A percentile compares a stretch with the other conserved stretches of the same genome.
Conservation (phyloP, 345 rosid genomes). For the Gossypium thurberi region DNA sequence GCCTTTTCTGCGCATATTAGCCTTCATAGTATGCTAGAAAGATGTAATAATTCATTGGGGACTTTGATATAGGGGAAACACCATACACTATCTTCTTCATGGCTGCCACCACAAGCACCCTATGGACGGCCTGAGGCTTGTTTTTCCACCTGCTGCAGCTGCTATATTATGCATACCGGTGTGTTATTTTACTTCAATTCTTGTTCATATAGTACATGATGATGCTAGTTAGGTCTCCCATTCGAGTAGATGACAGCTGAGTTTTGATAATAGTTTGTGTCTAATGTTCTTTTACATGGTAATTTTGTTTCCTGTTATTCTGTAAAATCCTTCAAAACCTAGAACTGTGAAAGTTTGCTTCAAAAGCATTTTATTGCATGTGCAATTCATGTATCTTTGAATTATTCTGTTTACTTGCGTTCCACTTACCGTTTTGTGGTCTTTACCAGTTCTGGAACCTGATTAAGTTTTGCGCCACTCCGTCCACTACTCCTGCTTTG, state of each 20-base stretch:
- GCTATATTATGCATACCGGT: constrained; percentile 67
- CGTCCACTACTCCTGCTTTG: constrained; percentile 71
- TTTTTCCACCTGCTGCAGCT: constrained; percentile 81
- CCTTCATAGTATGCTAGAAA: background rate
- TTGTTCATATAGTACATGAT: background rate
- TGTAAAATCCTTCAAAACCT: background rate
- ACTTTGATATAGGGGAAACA: constrained; percentile 55
- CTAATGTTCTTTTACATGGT: background rate
- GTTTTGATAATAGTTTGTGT: background rate
- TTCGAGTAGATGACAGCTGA: background rate
- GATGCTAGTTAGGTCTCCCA: background rate
- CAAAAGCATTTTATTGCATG: background rate
- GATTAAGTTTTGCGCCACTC: constrained; percentile 50
- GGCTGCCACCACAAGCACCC: constrained; percentile 84
- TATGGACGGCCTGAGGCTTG: constrained; percentile 79
- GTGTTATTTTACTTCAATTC: constrained; percentile 23
- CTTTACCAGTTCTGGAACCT: constrained; percentile 69
- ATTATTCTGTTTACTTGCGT: background rate
- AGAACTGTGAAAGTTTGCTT: background rate
- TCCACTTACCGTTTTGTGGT: background rate
- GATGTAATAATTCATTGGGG: constrained; percentile 1
- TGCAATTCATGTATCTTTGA: background rate
- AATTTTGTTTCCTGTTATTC: background rate
- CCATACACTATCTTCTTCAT: constrained; percentile 75
- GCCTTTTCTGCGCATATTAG: background rate